These are phyloP conservation scores for Achaetomiella virescens DNA, from an alignment of 495 filamentous ascomycete genomes.

Conservation along the genomic window DNA sequence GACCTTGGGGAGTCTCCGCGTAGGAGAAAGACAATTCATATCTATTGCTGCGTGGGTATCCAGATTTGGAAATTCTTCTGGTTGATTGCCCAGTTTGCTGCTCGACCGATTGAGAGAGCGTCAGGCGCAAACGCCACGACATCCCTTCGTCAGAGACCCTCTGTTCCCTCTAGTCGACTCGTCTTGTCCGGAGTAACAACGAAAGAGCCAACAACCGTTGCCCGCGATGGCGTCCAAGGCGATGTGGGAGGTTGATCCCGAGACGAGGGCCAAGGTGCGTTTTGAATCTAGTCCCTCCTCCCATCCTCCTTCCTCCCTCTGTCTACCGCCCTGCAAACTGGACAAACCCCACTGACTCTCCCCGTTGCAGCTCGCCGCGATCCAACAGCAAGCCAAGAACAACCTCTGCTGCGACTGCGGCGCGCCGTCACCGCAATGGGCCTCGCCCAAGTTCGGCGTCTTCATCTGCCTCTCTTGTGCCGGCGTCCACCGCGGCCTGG, in stretches of 20 bases:
- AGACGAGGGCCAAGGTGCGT: conserved; percentile 82
- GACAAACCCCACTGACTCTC: neutral
- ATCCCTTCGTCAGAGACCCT: neutral
- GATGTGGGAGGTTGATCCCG: conserved; percentile 98
- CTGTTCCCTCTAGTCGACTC: neutral
- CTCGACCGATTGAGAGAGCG: neutral
- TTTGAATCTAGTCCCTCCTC: neutral
- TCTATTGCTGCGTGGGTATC: neutral
- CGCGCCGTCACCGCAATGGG: conserved; percentile 95
- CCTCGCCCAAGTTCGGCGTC: conserved; percentile 64
- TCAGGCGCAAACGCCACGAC: neutral
- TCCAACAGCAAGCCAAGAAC: conserved; percentile 83
- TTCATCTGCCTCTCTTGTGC: conserved; percentile 98
- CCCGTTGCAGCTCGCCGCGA: conserved; percentile 64
- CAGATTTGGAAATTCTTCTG: neutral
- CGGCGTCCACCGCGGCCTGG: conserved; percentile 87
- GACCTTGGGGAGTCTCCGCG: neutral
- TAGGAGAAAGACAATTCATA: neutral
- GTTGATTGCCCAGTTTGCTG: neutral
- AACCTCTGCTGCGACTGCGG: conserved; percentile 88
- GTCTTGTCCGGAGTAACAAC: conserved; percentile 4
- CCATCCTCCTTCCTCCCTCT: neutral
- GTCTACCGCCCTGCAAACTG: neutral
- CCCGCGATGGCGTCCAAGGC: conserved; percentile 43
- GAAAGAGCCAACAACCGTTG: conserved; percentile 8